These are phyloP conservation scores for Viola odorata DNA, from an alignment of 345 rosid species.

Conservation along the genomic window DNA sequence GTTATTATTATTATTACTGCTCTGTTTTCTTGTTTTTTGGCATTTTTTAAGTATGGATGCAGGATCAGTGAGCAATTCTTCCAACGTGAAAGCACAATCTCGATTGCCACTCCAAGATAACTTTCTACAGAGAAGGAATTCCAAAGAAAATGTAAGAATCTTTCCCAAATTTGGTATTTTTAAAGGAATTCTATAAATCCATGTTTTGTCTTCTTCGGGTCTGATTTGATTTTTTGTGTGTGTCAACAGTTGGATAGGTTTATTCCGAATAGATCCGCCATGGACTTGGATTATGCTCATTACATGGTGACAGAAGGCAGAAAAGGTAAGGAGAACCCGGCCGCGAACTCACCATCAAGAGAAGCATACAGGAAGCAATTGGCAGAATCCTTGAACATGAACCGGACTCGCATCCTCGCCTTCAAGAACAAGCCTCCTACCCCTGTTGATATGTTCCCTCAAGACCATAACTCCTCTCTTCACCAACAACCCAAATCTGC, in stretches of 20 bases:
- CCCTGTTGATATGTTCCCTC: constrained; percentile 24
- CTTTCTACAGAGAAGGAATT: background rate
- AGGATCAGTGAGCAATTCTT: background rate
- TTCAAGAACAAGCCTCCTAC: constrained; percentile 63
- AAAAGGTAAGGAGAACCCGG: constrained; percentile 40
- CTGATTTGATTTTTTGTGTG: background rate
- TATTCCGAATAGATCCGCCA: constrained; percentile 71
- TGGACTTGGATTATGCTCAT: constrained; percentile 63
- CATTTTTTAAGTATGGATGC: background rate
- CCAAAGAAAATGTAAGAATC: background rate
- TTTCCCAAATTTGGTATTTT: background rate
- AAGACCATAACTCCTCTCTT: constrained; percentile 2
- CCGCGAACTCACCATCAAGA: constrained; percentile 42
- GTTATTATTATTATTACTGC: background rate
- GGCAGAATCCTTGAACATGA: constrained; percentile 56
- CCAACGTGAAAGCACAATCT: background rate
- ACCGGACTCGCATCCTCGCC: constrained; percentile 57
- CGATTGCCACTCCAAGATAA: background rate
- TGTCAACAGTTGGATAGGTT: constrained; percentile 54
- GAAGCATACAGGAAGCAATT: constrained; percentile 61
- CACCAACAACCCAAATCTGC: background rate
- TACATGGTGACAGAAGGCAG: constrained; percentile 48
- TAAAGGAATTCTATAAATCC: background rate
- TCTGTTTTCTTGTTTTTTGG: background rate
- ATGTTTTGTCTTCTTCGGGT: background rate